Conservation (phyloP, 257 asterid genomes). For the Solanum medicagineum region DNA sequence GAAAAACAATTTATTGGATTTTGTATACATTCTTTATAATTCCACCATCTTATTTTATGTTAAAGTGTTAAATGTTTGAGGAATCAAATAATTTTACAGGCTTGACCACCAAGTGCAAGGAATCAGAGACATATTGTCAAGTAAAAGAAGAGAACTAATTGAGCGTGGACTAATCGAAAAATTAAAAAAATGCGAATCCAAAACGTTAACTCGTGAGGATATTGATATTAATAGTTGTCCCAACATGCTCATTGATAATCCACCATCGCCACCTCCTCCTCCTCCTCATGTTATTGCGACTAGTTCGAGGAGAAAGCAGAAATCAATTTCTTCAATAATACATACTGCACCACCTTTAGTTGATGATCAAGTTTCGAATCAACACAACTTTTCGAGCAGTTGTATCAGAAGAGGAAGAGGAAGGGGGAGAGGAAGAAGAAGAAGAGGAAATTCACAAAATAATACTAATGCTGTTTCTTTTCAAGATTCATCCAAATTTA, state of each 20-base stretch:
- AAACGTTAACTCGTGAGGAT: neutral
- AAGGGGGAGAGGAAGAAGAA: neutral
- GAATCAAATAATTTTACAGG: neutral
- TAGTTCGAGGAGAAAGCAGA: neutral
- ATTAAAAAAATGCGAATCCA: neutral
- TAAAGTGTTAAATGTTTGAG: no score
- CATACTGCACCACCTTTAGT: neutral
- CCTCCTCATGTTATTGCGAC: neutral
- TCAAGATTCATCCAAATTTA: neutral
- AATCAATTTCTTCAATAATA: slow-evolving; percentile 1
- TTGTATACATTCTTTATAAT: no score
- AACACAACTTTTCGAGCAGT: neutral
- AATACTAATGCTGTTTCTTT: neutral
- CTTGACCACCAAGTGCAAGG: slow-evolving; percentile 3
- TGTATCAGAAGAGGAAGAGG: neutral
- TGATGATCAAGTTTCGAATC: neutral
- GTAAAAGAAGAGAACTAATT: neutral
- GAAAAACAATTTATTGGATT: no score
- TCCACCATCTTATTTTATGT: no score
- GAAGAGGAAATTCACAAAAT: no score
- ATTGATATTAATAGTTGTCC: neutral
- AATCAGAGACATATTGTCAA: neutral
- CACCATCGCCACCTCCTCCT: neutral
- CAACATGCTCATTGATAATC: neutral
- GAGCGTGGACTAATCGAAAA: neutral